Percentiles rank a stretch among this genome's conserved stretches.
These are phyloP conservation scores for Nymphaea thermarum DNA, from an alignment of 164 flowering plant species.

Conservation along the genomic window DNA sequence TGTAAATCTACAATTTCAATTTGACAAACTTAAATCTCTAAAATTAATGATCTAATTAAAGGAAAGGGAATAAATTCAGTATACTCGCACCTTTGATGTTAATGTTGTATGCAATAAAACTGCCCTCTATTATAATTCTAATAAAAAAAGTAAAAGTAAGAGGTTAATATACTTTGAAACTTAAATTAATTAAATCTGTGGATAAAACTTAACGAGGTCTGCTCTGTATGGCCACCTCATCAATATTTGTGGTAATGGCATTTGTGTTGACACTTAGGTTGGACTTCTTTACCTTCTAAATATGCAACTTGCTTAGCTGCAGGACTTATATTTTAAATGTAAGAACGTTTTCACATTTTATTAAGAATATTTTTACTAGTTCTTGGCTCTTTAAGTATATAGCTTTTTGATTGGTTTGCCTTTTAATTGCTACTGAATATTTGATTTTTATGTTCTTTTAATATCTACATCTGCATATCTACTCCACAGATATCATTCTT, in stretches of 20 bases:
- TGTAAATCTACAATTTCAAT: too few species aligned
- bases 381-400: not conserved
- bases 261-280: not conserved
- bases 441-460: slow-evolving; percentile 4
- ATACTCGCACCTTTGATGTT: not conserved
- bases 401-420: not conserved
- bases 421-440: slow-evolving; percentile 3
- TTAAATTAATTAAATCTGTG: not conserved
- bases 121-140: too few species aligned
- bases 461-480: too few species aligned
- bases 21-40: too few species aligned
- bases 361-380: not conserved
- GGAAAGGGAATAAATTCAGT: too few species aligned
- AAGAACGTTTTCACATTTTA: not conserved
- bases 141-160: too few species aligned
- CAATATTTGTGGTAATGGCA: not conserved
- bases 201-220: not conserved
- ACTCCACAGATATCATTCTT: slow-evolving; percentile 58
- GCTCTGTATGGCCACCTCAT: not conserved
- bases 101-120: not conserved
- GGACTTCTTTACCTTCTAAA: not conserved
- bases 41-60: too few species aligned
- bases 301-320: not conserved
- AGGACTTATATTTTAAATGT: too few species aligned
- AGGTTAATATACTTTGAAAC: too few species aligned